Evolutionary conservation across 371 early-diverging fungal genomes (phyloP).

Genomic region (Lichtheimia ornata): DNA sequence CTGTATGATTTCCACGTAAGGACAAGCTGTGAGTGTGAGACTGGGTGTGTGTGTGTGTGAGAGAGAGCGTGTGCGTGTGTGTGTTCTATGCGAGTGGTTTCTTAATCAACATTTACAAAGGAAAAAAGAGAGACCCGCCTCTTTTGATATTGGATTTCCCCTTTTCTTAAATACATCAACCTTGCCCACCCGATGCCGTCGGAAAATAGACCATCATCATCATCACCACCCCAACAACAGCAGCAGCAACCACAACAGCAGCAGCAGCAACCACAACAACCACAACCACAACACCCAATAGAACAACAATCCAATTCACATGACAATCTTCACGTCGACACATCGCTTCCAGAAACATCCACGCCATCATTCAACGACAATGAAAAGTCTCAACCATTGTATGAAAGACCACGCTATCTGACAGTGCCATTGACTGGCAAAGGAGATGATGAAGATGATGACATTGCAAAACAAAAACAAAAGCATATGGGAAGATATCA

Average conservation of each 20-base stretch:
- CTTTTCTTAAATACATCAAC: too few species aligned
- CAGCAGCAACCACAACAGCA: background rate
- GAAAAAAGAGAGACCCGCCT: too few species aligned
- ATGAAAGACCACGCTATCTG: slow-evolving; percentile 3
- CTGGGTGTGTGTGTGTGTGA: too few species aligned
- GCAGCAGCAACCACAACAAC: background rate
- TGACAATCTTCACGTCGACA: background rate
- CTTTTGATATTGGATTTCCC: too few species aligned
- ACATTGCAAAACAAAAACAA: slow-evolving; percentile 4
- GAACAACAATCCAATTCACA: too few species aligned
- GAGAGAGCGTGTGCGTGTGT: too few species aligned
- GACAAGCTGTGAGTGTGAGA: too few species aligned
- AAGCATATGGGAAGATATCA: background rate
- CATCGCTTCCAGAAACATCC: background rate
- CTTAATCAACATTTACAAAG: too few species aligned
- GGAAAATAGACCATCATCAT: slow-evolving; percentile 5
- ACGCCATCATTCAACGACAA: background rate
- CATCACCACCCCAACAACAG: background rate
- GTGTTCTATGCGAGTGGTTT: too few species aligned
- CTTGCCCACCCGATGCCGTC: slow-evolving; percentile 1
- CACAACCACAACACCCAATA: background rate
- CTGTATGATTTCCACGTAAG: too few species aligned
- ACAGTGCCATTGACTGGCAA: slow-evolving; percentile 1
- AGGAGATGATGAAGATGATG: background rate
- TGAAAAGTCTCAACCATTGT: background rate